Base-by-base conservation (phyloP, 2,329 filamentous ascomycete genomes). In the Dryadomyces sulphureus region DNA sequence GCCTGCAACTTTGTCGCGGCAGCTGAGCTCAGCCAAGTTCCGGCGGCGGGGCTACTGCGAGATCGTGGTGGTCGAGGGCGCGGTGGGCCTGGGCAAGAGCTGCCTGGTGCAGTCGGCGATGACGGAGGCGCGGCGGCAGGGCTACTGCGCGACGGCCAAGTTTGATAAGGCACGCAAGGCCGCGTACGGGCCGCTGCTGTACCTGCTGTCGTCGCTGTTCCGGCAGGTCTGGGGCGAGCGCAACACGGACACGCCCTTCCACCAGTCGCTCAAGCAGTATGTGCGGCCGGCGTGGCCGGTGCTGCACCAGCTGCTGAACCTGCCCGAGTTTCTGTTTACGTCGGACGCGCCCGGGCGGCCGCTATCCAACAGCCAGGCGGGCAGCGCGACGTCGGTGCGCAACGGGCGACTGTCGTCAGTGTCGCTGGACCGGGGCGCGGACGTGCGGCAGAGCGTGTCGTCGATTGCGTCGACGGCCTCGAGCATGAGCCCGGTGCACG, bases 161-260 rank as follows among this genome's bases (percentile, higher is more conserved):
- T 81, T 81, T 49, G 78, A 82, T 54, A 73, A 71, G 1, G 72
- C 76, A 0, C 67, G 73, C 52, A 70, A 70, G 53, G 73, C 68
- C 8, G 73, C 78, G 4, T 81, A 79, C 56, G 77, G 76, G 1
- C 77, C 78, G 4, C 60, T 81, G 35, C 66, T 81, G 22, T 79
- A 75, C 58, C 60, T 81, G n/a, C 60, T 81, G 11, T 80, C 77
- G 11, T 80, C 75, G 19, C 62, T 82, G 16, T 81, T 81, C 59
- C 76, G 76, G 54, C 78, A 82, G 56, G 73, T 81, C 3, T 81
- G 77, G 67, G 77, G 77, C 1, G 78, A 82, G 57, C 70, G 71
- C 35, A 76, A 81, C 53, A 80, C 77, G 0, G 74, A 80, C 38
- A 81, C 77, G 0, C 64, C 69, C 2, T 79, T 82, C 47, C 78